phyloP scores from a whole-genome alignment of 306 rosid genomes.

The Prunus persica region DNA sequence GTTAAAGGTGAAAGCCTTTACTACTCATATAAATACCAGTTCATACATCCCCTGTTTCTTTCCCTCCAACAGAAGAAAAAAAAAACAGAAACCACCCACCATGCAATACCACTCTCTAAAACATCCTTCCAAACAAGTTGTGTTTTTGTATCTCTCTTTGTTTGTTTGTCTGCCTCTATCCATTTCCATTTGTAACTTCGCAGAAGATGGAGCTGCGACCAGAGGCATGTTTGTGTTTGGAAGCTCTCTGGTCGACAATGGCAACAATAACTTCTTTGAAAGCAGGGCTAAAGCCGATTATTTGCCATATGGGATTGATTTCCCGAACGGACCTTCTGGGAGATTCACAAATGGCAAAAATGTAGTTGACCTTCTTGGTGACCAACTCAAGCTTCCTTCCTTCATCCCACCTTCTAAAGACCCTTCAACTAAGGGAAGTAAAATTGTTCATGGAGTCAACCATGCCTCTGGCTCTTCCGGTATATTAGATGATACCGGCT shows the following conservation, averaged over 20 bases:
- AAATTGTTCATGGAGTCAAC: constrained; percentile 43
- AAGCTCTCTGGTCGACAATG: constrained; percentile 54
- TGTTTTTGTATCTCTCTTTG: neutral
- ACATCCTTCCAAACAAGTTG: neutral
- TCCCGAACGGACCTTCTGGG: constrained; percentile 38
- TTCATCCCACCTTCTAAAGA: constrained; percentile 16
- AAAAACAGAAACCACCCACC: neutral
- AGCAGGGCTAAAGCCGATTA: constrained; percentile 39
- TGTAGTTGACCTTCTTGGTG: constrained; percentile 27
- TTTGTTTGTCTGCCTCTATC: neutral
- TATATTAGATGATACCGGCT: constrained; percentile 44
- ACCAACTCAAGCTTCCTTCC: constrained; percentile 13
- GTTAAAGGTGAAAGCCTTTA: neutral
- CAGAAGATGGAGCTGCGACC: neutral
- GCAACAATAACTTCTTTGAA: constrained; percentile 45
- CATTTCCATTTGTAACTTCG: neutral
- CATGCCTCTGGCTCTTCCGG: constrained; percentile 54
- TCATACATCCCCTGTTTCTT: neutral
- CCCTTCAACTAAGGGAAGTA: constrained; percentile 34
- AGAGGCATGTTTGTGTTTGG: constrained; percentile 54
- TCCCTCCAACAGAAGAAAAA: neutral
- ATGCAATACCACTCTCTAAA: neutral
- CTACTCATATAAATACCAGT: no score
- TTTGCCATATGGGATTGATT: constrained; percentile 48
- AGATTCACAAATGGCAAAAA: constrained; percentile 55